Base-by-base conservation (phyloP, 1,284 basidiomycete species). In the Irpex sp. region DNA sequence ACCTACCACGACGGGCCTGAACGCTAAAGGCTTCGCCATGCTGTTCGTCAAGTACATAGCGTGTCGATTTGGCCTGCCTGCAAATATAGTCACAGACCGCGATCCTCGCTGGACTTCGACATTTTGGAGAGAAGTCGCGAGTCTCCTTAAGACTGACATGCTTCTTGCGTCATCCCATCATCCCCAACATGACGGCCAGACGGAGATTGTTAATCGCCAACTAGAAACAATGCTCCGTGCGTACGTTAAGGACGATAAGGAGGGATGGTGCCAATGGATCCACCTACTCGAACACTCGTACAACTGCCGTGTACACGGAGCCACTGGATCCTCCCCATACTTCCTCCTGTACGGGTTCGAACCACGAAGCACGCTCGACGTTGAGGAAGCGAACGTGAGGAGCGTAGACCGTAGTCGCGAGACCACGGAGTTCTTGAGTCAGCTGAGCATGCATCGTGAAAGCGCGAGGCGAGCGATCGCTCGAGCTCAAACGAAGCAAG, bases 131-230 rank as follows among this genome's bases (percentile, higher is more conserved):
- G 63, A 58, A 7, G 58, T 74, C 9, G 51, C 64, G 2, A 37
- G 59, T 5, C 49, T 59, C 3, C 33, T 33, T 5, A 33, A 7
- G 5, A 33, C 33, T 1, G 33, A 33, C 6, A 33, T 33, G 33
- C 3, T 36, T 70, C 1, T 75, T 2, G 72, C 74, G 8, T 71
- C 73, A 0, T 60, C 70, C 1, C 67, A 66, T 39, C 67, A 68
- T 49, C 67, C 67, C 2, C 65, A 68, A 37, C 54, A 58, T 12
- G 67, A 68, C 39, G 67, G 67, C 0, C 67, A 68, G 49, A 68
- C 65, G 0, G 67, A 68, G 51, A 37, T 58, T 2, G 37, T 59
- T 0, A 68, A 68, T 21, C 48, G 57, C 23, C 36, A 36, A 1
- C 54, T 68, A 6, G 67, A 68, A 49, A 42, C 49, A 1, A 60